phyloP scores from a whole-genome alignment of 768 basidiomycete species.

The Cystobasidium tubakii region DNA sequence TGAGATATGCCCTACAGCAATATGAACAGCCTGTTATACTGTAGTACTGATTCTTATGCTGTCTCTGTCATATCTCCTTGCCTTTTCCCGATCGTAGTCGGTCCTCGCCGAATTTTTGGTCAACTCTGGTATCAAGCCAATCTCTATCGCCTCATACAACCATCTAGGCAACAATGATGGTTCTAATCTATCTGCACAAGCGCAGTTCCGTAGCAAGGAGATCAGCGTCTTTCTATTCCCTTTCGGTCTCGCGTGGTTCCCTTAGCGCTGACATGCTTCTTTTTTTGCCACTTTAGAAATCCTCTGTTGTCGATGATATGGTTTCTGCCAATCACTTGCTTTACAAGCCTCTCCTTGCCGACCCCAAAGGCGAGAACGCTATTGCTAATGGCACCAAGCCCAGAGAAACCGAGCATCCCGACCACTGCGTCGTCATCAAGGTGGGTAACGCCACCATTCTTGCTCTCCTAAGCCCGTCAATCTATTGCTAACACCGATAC shows the following conservation, averaged over 20 bases:
- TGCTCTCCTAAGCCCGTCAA: not conserved
- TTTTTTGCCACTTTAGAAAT: too few relatives aligned
- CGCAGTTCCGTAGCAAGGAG: slow-evolving; percentile 97
- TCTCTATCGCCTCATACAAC: slow-evolving; percentile 96
- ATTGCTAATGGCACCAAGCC: slow-evolving; percentile 44
- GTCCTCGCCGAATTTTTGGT: slow-evolving; percentile 97
- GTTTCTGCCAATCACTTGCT: slow-evolving; percentile 70
- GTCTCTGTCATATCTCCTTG: not conserved
- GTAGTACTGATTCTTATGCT: not conserved
- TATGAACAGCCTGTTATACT: not conserved
- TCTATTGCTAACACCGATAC: not conserved
- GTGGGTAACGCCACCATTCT: slow-evolving; percentile 7
- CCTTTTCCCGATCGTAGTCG: slow-evolving; percentile 56
- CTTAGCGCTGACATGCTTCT: too few relatives aligned
- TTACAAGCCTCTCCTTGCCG: slow-evolving; percentile 62
- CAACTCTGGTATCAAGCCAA: slow-evolving; percentile 95
- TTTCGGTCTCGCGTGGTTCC: too few relatives aligned
- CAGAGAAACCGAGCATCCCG: slow-evolving; percentile 88
- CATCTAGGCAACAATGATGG: slow-evolving; percentile 99
- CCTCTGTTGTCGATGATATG: slow-evolving; percentile 68
- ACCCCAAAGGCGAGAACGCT: slow-evolving; percentile 39
- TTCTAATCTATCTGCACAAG: slow-evolving; percentile 77
- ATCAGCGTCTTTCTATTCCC: too few relatives aligned
- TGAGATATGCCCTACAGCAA: too few relatives aligned
- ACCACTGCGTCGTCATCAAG: slow-evolving; percentile 61